A percentile compares a stretch with the other conserved stretches of the same genome.
Conservation (phyloP, 2,329 filamentous ascomycete species). For the Lecanicillium sp. region DNA sequence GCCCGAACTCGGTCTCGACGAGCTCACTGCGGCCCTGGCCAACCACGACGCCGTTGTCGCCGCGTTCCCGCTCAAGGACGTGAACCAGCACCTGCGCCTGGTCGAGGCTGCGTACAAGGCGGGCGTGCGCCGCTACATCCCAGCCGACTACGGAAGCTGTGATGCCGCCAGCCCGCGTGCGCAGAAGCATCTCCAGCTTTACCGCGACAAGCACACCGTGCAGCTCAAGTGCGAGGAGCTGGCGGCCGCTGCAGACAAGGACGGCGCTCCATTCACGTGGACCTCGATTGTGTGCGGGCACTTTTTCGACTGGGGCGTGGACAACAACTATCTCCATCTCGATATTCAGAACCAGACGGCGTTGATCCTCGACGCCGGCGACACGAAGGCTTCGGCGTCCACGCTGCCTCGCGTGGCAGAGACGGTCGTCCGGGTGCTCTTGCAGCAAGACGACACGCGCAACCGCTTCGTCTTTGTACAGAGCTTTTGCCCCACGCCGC, state of each 20-base stretch:
- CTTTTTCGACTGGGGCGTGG: constrained; percentile 43
- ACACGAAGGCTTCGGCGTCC: constrained; percentile 38
- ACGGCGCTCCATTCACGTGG: constrained; percentile 42
- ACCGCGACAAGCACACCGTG: constrained; percentile 26
- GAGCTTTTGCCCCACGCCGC: constrained; percentile 39
- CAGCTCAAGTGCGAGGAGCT: constrained; percentile 22
- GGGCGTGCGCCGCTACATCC: constrained; percentile 54
- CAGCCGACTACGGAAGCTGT: constrained; percentile 46
- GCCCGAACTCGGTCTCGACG: constrained; percentile 20
- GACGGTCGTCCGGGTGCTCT: constrained; percentile 41
- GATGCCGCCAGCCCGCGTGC: constrained; percentile 27
- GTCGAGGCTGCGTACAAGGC: constrained; percentile 51
- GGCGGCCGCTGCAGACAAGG: constrained; percentile 13
- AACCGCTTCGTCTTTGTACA: constrained; percentile 42
- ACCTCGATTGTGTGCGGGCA: constrained; percentile 34
- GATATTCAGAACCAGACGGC: constrained; percentile 34
- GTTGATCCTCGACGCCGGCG: constrained; percentile 44
- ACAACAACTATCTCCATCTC: constrained; percentile 29
- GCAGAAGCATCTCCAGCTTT: constrained; percentile 22
- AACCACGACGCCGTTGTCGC: constrained; percentile 51
- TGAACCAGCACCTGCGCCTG: constrained; percentile 37
- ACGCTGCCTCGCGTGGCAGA: constrained; percentile 41
- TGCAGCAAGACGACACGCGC: constrained; percentile 39
- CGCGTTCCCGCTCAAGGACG: constrained; percentile 29
- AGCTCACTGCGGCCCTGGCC: constrained; percentile 38